These are phyloP conservation scores for Colletotrichum salicis DNA, from an alignment of 2,329 filamentous ascomycete genomes.

Conservation along the genomic window DNA sequence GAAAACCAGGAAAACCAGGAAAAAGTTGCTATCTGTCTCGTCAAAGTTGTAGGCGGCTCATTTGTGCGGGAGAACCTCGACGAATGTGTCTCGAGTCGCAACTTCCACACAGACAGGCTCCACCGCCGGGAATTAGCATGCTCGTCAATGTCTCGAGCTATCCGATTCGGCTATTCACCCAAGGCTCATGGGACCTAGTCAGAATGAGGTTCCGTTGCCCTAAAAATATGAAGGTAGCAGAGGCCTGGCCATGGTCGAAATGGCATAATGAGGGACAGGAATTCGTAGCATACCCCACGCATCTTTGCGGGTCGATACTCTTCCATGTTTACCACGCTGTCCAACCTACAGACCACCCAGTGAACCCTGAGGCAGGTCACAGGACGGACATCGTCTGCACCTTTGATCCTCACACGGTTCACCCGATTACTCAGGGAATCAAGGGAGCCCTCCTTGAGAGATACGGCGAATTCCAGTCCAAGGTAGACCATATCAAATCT, in stretches of 20 bases:
- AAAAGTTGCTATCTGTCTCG: not conserved
- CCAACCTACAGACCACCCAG: no score
- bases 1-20: not conserved
- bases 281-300: not conserved
- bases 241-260: not conserved
- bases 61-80: not conserved
- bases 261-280: not conserved
- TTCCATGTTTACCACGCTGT: not conserved
- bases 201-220: not conserved
- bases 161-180: not conserved
- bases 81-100: not conserved
- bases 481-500: not conserved
- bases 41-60: not conserved
- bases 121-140: not conserved
- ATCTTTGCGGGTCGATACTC: not conserved
- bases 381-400: not conserved
- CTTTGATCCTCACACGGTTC: not conserved
- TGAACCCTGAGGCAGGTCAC: no score
- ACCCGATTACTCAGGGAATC: not conserved
- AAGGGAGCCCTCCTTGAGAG: not conserved
- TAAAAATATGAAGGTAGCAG: not conserved
- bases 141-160: not conserved
- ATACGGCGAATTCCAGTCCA: not conserved
- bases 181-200: not conserved
- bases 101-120: not conserved